Base-by-base conservation (phyloP, 2,329 filamentous ascomycete species). In the Sporothrix brasiliensis region DNA sequence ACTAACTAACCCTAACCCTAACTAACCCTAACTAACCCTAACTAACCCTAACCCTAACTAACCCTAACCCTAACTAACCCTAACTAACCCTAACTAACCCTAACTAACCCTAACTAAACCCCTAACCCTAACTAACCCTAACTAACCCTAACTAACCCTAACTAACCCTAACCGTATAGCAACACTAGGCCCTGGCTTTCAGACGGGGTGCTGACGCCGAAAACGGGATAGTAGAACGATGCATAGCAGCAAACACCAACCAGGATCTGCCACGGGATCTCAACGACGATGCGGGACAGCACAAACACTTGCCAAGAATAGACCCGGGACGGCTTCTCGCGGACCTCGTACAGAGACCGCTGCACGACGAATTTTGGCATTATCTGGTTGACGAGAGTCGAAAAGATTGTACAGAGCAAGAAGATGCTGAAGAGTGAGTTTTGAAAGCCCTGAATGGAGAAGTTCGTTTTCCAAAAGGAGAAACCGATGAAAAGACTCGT, bases 181-280 rank as follows among this genome's bases (percentile, higher is more conserved):
- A 94, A 93, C 86, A 94, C 91, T n/a, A 94, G 86, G 0, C 83
- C 91, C 10, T 92, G 91, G 39, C 92, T 91, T 75, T 92, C 85
- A 78, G 0, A 90, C 86, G 71, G 80, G 75, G 56, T 60, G 11
- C 88, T 86, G 74, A 90, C 88, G 0, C 88, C 88, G 56, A 90
- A 85, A 1, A 84, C 56, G 9, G 56, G 83, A 76, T 90, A 91
- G 0, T 84, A 87, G 77, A 87, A 89, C 24, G 88, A 78, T 73
- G 88, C 85, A 76, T 88, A 86, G 76, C 87, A 88, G 74, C 85
- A 80, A 24, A 73, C 47, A 3, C 69, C 54, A 1, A 70, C 52
- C 11, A 73, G 19, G 1, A 69, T 84, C 75, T 90, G 88, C 84
- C 88, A 92, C 0, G 89, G 88, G 0, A 92, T 79, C 77, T 92